Percentiles rank a stretch among this genome's conserved stretches.
phyloP scores from a whole-genome alignment of 257 asterid species.

The Salvia rosmarinus region DNA sequence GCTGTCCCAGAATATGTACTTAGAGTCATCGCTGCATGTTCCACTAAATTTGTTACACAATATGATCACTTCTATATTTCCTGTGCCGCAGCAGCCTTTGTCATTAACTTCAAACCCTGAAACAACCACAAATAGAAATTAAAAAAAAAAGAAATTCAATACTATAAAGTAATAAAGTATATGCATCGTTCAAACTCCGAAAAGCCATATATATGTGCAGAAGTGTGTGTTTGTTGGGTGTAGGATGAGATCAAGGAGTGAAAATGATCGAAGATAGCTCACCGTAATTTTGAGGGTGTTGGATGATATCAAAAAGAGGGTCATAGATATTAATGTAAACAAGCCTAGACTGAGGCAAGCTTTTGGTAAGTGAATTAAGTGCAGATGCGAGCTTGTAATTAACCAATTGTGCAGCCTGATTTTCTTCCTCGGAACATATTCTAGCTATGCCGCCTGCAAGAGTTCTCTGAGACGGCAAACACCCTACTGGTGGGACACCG shows the following conservation, averaged over 20 bases:
- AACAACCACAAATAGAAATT: not conserved
- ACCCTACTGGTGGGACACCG: constrained; percentile 52
- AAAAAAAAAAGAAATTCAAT: not conserved
- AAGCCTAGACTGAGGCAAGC: constrained; percentile 42
- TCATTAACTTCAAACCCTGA: constrained; percentile 53
- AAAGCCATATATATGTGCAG: no score
- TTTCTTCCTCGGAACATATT: constrained; percentile 40
- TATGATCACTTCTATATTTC: constrained; percentile 41
- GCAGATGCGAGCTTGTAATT: constrained; percentile 44
- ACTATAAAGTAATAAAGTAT: no score
- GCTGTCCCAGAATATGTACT: constrained; percentile 59
- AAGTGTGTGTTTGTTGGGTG: no score
- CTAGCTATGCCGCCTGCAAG: constrained; percentile 46
- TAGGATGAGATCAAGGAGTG: no score
- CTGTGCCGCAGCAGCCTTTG: constrained; percentile 57
- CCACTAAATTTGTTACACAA: constrained; percentile 42
- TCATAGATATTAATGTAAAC: constrained; percentile 50
- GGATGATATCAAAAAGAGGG: constrained; percentile 49
- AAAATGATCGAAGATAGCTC: not conserved
- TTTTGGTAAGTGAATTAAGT: constrained; percentile 37
- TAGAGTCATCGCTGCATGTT: constrained; percentile 42
- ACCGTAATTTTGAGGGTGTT: constrained; percentile 52
- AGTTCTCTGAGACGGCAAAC: constrained; percentile 55
- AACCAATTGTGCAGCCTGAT: constrained; percentile 44
- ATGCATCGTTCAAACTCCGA: no score